A percentile compares a stretch with the other conserved stretches of the same genome.
Conservation (phyloP, 345 rosid species). For the Heritiera fomes region DNA sequence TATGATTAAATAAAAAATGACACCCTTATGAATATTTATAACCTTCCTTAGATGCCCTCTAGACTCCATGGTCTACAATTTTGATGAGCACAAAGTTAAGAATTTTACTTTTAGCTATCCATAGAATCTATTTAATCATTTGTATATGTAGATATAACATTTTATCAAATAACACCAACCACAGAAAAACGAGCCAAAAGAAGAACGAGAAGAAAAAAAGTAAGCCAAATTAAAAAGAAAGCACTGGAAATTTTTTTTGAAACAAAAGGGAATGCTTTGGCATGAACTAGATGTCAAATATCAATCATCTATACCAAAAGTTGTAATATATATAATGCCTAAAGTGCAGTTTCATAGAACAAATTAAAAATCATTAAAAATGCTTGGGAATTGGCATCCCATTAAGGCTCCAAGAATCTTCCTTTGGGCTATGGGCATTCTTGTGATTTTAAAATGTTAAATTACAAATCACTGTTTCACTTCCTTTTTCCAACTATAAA, state of each 20-base stretch:
- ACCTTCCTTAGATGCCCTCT: neutral
- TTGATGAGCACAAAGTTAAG: neutral
- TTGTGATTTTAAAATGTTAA: constrained; percentile 10
- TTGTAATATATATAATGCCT: neutral
- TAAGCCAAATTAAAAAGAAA: neutral
- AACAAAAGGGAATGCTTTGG: neutral
- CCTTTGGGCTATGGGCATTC: constrained; percentile 9
- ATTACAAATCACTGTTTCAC: neutral
- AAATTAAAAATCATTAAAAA: too few relatives aligned
- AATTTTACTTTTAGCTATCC: neutral
- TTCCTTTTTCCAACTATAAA: neutral
- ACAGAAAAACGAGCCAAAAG: neutral
- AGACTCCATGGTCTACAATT: neutral
- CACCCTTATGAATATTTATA: neutral
- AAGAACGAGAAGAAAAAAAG: too few relatives aligned
- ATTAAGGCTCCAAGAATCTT: constrained; percentile 17
- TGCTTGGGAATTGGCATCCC: neutral
- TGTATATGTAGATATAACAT: neutral
- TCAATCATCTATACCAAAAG: neutral
- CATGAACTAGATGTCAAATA: neutral
- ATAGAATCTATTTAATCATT: neutral
- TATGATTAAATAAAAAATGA: neutral
- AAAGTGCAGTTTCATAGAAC: neutral
- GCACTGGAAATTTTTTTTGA: neutral
- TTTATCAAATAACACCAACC: neutral